Base-by-base conservation (phyloP, 2,329 filamentous ascomycete species). In the Volutella citrinella region DNA sequence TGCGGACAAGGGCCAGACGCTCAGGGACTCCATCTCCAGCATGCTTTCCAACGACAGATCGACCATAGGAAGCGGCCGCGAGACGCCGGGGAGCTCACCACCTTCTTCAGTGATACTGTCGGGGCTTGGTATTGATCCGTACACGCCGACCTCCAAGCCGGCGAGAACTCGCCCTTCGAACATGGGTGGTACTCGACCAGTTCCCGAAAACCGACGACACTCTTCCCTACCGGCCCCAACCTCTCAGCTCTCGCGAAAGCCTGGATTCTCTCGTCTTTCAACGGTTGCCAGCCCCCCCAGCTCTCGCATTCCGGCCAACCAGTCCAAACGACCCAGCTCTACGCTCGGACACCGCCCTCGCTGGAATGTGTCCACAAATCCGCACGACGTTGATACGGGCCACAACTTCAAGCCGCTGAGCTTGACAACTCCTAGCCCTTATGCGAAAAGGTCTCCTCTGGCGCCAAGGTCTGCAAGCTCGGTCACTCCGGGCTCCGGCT, bases 11-110 rank as follows among this genome's bases (percentile, higher is more conserved):
- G 80, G 78, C 32, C 85, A 89, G 54, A 85, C 91, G 49, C 71
- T 96, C 30, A 79, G 91, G 28, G 91, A 97, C 59, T 96, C 91
- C 0, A 84, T 97, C 36, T 96, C 90, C 1, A 96, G 87, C 49
- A 87, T 96, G 61, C 70, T 95, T 5, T 94, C 87, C 3, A 86
- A 86, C 47, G 88, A 94, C 54, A 76, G 79, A 32, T 89, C 86
- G 3, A 76, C 82, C 4, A 65, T 77, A 9, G 81, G 74, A 42
- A 91, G 86, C 51, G 75, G 77, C 28, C 64, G 80, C 27, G 87
- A 83, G 20, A 87, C 83, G 0, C 83, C 83, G 0, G 79, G 81
- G 27, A 87, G 79, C 64, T 80, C 76, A 14, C 76, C 76, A 7
- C 75, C 76, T 5, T 80, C 76, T 5, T 80, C 76, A 0, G 71